Evolutionary conservation across 2,329 filamentous ascomycete genomes (phyloP).

Genomic region (Colletotrichum cordylinicola): DNA sequence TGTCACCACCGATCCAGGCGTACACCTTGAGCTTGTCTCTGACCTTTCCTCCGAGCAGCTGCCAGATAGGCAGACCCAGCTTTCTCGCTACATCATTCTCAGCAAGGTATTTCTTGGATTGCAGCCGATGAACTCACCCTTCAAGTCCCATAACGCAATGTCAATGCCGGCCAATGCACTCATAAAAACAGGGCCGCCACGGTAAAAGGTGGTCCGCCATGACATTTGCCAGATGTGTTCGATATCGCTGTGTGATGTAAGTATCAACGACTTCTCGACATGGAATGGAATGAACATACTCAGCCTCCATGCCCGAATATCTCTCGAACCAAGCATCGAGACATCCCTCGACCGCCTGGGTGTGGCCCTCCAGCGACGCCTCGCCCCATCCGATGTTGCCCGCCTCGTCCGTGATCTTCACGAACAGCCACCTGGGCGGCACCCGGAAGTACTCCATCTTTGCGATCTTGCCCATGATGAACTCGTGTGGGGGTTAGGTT

Average conservation of each 20-base stretch:
- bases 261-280: rapidly evolving
- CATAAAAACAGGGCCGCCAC: slow-evolving; percentile 82
- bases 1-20: slow-evolving; percentile 79
- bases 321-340: slow-evolving; percentile 69
- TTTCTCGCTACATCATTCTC: slow-evolving; percentile 40
- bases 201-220: slow-evolving; percentile 76
- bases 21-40: slow-evolving; percentile 75
- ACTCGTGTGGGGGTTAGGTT: neutral
- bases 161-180: slow-evolving; percentile 79
- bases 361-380: slow-evolving; percentile 76
- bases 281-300: slow-evolving; percentile 49
- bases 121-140: slow-evolving; percentile 42
- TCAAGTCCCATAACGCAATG: slow-evolving; percentile 82
- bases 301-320: slow-evolving; percentile 71
- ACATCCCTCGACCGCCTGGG: slow-evolving; percentile 75
- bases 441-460: slow-evolving; percentile 77
- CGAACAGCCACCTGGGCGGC: slow-evolving; percentile 78
- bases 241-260: slow-evolving; percentile 61
- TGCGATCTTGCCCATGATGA: slow-evolving; percentile 65
- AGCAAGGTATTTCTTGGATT: neutral
- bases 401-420: slow-evolving; percentile 74
- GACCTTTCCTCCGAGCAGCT: slow-evolving; percentile 77
- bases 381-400: slow-evolving; percentile 76
- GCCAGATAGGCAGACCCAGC: slow-evolving; percentile 70
- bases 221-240: slow-evolving; percentile 81